Base-by-base conservation (phyloP, 148 eudicot species). In the Linanthus parryae region DNA sequence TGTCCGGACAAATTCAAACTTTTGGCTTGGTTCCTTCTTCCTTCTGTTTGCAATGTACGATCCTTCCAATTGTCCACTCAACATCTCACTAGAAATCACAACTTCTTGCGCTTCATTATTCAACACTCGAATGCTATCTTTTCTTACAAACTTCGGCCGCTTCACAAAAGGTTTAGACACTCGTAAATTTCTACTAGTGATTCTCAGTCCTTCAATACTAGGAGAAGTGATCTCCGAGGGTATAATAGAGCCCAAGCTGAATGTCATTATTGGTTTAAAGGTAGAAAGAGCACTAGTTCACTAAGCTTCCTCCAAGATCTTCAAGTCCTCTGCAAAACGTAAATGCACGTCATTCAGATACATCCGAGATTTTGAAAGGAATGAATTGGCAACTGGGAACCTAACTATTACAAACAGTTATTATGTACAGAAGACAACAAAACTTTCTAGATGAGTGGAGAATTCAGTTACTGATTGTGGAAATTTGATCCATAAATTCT, bases 1-100 rank as follows among this genome's bases (percentile, higher is more conserved):
- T 29, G 99, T 94, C 67, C 88, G 72, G 24, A 88, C 80, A 59
- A 50, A 72, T 1, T 88, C 71, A 56, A 75, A 44, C 71, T 75
- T 82, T 67, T 30, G 37, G 46, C 56, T 62, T 15, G 64, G 61
- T 59, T 68, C 82, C 48, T 52, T 65, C 46, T 57, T n/a, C 47
- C 60, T 64, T 37, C 64, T 76, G 74, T 71, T 71, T 54, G 39
- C 65, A 15, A 46, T 44, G 24, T 49, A 56, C 18, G 66, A 58
- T 52, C 78, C 77, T 48, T 71, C 83, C 56, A 84, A 57, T 2
- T 55, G 69, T 50, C 73, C 74, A 11, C 83, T 71, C 26, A 68
- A 49, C 55, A 72, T 54, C 42, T 81, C 83, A 57, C 77, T 52
- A 15, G 91, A 72, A 38, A 82, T 44, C 25, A 62, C 31, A 24